phyloP scores from a whole-genome alignment of 108 stramenopile genomes.

The Nitzschia putrida region DNA sequence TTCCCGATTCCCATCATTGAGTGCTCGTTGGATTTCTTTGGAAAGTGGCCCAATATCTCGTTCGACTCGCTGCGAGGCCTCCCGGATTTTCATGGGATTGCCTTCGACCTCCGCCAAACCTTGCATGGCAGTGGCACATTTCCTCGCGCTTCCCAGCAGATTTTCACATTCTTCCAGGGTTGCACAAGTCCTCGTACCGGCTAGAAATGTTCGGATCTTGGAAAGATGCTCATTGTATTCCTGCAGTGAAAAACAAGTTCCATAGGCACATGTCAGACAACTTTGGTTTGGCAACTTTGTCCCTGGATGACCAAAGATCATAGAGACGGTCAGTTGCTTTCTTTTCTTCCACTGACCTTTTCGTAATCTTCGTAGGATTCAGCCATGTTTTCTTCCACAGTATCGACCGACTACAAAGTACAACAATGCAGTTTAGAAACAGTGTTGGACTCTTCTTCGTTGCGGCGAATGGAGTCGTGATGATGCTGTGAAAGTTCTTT shows the following conservation, averaged over 20 bases:
- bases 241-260: conserved; percentile 25
- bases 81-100: conserved; percentile 59
- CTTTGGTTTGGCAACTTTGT: neutral
- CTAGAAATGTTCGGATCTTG: conserved; percentile 67
- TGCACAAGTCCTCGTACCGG: conserved; percentile 43
- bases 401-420: neutral
- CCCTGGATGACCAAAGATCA: neutral
- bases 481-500: no score
- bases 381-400: conserved; percentile 10
- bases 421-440: no score
- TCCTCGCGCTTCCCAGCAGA: conserved; percentile 55
- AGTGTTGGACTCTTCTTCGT: no score
- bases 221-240: conserved; percentile 70
- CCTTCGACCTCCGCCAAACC: conserved; percentile 78
- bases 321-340: neutral
- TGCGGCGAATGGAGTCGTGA: no score
- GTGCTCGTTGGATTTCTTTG: conserved; percentile 54
- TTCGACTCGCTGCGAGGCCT: conserved; percentile 57
- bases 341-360: conserved; percentile 38
- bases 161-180: conserved; percentile 65
- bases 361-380: conserved; percentile 68
- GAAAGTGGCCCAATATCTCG: conserved; percentile 68
- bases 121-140: conserved; percentile 73
- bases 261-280: neutral
- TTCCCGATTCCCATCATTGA: conserved; percentile 37